Conservation (phyloP, 108 stramenopile genomes). For the Skeletonema menzelii region DNA sequence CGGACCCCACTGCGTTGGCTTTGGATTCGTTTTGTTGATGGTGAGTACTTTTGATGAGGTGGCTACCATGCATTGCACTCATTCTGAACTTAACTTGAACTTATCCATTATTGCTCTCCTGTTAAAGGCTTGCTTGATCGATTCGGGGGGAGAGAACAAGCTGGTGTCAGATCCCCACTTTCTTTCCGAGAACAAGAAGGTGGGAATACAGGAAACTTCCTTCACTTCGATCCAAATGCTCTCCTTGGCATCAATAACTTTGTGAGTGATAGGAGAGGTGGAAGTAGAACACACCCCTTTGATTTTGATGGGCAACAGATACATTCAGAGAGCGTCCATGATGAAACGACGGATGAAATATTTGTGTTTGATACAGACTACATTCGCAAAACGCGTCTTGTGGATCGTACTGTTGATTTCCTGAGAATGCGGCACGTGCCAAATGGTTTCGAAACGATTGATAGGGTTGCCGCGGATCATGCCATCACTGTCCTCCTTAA, state of each 20-base stretch:
- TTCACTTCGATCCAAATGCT: constrained; percentile 1
- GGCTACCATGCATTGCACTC: background rate
- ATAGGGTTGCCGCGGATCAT: constrained; percentile 41
- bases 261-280: constrained; percentile 1
- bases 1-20: constrained; percentile 80
- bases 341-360: constrained; percentile 8
- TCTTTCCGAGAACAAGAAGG: constrained; percentile 29
- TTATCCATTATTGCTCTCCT: background rate
- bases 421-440: constrained; percentile 80
- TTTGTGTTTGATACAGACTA: constrained; percentile 58
- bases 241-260: constrained; percentile 3
- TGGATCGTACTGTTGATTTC: constrained; percentile 82
- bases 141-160: constrained; percentile 44
- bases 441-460: constrained; percentile 41
- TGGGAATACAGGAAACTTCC: constrained; percentile 22
- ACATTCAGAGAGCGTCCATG: background rate
- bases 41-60: background rate
- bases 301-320: background rate
- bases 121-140: constrained; percentile 37
- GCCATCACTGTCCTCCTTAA: constrained; percentile 40
- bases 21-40: constrained; percentile 73
- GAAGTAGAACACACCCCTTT: background rate
- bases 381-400: constrained; percentile 43
- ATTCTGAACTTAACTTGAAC: background rate
- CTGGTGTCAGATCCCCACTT: background rate